Conservation (phyloP, 768 basidiomycete genomes). For the Boletus subparvulus region DNA sequence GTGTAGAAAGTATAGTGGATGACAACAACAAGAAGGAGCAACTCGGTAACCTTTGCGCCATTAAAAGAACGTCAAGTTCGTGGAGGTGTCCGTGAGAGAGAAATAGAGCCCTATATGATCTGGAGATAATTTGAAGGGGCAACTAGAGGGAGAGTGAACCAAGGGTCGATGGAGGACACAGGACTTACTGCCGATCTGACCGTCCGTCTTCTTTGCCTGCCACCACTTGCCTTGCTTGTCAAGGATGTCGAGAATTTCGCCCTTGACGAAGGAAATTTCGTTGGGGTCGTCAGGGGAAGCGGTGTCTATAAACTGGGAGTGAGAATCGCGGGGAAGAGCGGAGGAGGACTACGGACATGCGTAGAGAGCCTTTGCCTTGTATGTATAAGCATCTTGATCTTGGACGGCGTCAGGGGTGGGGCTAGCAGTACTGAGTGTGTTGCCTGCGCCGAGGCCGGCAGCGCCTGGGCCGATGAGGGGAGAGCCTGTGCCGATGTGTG, state of each 20-base stretch:
- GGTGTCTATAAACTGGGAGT: conserved; percentile 56
- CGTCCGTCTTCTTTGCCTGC: conserved; percentile 82
- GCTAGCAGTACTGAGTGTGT: conserved; percentile 24
- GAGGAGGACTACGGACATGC: conserved; percentile 58
- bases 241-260: conserved; percentile 87
- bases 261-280: conserved; percentile 91
- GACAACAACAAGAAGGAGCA: conserved; percentile 26
- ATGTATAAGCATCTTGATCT: conserved; percentile 49
- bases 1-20: conserved; percentile 27
- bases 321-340: conserved; percentile 16
- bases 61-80: conserved; percentile 35
- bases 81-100: conserved; percentile 28
- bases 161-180: background rate
- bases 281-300: conserved; percentile 96
- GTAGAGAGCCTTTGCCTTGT: conserved; percentile 88
- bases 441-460: conserved; percentile 60
- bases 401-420: conserved; percentile 31
- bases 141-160: conserved; percentile 43
- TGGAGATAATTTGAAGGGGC: conserved; percentile 87
- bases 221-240: conserved; percentile 96
- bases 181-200: conserved; percentile 70
- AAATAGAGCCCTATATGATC: conserved; percentile 49
- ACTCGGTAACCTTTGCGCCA: conserved; percentile 21
- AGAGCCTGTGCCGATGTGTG: conserved; percentile 49
- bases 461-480: conserved; percentile 68